These are phyloP conservation scores for Lanmaoa rubissima DNA, from an alignment of 768 basidiomycete species.

Conservation along the genomic window DNA sequence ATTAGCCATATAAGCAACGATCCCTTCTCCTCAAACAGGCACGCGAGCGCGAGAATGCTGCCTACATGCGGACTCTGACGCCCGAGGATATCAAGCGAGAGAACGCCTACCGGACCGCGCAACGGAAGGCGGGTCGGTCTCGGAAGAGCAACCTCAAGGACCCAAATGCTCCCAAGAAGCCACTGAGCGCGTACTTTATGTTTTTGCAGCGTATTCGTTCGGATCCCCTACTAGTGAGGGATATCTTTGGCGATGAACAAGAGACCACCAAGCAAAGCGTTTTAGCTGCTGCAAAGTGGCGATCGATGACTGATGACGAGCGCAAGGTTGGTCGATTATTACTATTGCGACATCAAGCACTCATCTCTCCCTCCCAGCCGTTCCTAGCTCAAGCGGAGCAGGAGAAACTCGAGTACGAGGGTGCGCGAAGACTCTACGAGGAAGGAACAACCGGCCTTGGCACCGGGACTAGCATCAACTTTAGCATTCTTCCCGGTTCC, in stretches of 20 bases:
- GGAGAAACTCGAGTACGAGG: conserved; percentile 93
- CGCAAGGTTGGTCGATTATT: conserved; percentile 62
- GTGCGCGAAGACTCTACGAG: conserved; percentile 82
- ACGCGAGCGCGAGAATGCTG: conserved; percentile 76
- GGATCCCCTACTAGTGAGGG: conserved; percentile 66
- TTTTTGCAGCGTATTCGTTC: conserved; percentile 89
- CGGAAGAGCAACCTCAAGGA: conserved; percentile 95
- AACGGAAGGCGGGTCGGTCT: conserved; percentile 90
- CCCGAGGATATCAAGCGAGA: conserved; percentile 95
- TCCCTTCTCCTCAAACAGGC: conserved; percentile 84
- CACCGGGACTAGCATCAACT: conserved; percentile 73
- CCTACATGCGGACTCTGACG: conserved; percentile 85
- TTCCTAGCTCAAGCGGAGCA: conserved; percentile 92
- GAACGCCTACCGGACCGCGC: conserved; percentile 87
- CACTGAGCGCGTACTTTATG: conserved; percentile 92
- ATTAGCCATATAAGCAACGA: conserved; percentile 79
- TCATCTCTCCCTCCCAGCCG: conserved; percentile 50
- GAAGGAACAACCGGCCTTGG: conserved; percentile 69
- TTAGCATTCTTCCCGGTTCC: conserved; percentile 74
- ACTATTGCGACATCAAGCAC: conserved; percentile 3
- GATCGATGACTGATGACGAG: conserved; percentile 90
- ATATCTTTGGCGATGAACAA: conserved; percentile 85
- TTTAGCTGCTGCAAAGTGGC: conserved; percentile 89
- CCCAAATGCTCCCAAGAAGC: conserved; percentile 95
- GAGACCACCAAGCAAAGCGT: conserved; percentile 96